phyloP scores from a whole-genome alignment of 2,329 filamentous ascomycete genomes.

The Magnaporthiopsis rhizophila region DNA sequence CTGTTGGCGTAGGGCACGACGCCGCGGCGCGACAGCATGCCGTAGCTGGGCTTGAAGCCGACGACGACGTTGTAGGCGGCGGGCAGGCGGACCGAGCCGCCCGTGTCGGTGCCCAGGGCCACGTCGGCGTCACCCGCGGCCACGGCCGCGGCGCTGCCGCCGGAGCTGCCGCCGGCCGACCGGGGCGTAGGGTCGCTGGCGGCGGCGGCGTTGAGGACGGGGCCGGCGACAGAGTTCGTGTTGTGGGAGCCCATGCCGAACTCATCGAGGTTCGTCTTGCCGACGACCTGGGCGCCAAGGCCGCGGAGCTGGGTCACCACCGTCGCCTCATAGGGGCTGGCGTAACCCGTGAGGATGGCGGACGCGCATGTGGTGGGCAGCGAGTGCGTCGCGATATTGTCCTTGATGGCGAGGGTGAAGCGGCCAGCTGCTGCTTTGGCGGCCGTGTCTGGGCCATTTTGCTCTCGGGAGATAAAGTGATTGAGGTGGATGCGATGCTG shows the following conservation, averaged over 20 bases:
- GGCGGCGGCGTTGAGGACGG: constrained; percentile 10
- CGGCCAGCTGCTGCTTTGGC: not conserved
- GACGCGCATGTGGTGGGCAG: constrained; percentile 76
- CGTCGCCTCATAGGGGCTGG: constrained; percentile 72
- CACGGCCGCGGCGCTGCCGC: constrained; percentile 85
- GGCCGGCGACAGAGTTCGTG: constrained; percentile 19
- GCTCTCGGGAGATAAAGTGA: constrained; percentile 1
- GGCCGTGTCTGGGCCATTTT: not conserved
- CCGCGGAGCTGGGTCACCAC: constrained; percentile 60
- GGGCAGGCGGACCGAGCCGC: constrained; percentile 78
- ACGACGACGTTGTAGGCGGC: constrained; percentile 78
- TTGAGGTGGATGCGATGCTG: constrained; percentile 3
- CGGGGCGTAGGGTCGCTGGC: constrained; percentile 23
- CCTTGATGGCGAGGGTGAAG: constrained; percentile 56
- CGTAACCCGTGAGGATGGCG: constrained; percentile 56
- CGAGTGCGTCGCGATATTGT: constrained; percentile 61
- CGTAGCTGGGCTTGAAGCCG: constrained; percentile 90
- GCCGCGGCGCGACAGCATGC: constrained; percentile 75
- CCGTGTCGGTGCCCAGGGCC: constrained; percentile 88
- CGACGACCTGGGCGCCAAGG: constrained; percentile 54
- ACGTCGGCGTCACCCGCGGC: constrained; percentile 47
- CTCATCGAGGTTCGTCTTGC: constrained; percentile 85
- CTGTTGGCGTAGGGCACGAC: constrained; percentile 91
- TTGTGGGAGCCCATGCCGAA: constrained; percentile 32
- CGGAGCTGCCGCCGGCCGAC: constrained; percentile 84